Base-by-base conservation (phyloP, 768 basidiomycete species). In the Leucogyrophana mollusca region DNA sequence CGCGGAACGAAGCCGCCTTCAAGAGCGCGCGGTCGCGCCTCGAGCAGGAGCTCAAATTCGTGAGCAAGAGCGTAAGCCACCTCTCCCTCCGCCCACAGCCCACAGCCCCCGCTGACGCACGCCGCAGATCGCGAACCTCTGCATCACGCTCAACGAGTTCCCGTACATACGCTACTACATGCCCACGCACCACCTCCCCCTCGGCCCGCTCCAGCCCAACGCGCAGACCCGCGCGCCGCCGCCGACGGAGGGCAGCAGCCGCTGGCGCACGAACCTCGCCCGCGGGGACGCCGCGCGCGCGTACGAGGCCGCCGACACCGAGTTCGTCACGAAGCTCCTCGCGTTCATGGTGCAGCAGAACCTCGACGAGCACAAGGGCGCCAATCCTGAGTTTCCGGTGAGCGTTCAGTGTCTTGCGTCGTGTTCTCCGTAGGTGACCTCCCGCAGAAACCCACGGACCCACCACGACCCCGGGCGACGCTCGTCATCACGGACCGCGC, bases 401-500 rank as follows among this genome's bases (percentile, higher is more conserved):
- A 60, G 27, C 6, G 89, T 67, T 33, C n/a, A 40, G 9, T 50
- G 10, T 22, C 23, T 43, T 21, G 2, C 48, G 14, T 18, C 21
- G 23, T 23, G 8, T 33, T 27, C 14, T 20, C 42, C 11, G 10
- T 34, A 46, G 17, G 13, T 32, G 17, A 21, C 9, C 11, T 18
- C 20, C 27, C 45, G 16, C 50, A 84, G 80, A 83, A 82, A 78
- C 53, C 65, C 20, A 53, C 67, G 33, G 84, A 85, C 50, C 65
- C 70, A 6, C 69, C 76, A 6, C 75, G 93, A 49, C 85, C 87
- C 10, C 82, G 87, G 46, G 84, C 80, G 3, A 88, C 91, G 13
- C 71, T 98, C 32, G 77, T 98, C 59, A 87, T 99, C 49, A 94
- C 94, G 4, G 96, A 99, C 66, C 84, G 96, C n/a, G 80, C 94